A percentile compares a stretch with the other conserved stretches of the same genome.
These are phyloP conservation scores for Aspergillus sp. DNA, from an alignment of 2,329 filamentous ascomycete genomes.

Conservation along the genomic window DNA sequence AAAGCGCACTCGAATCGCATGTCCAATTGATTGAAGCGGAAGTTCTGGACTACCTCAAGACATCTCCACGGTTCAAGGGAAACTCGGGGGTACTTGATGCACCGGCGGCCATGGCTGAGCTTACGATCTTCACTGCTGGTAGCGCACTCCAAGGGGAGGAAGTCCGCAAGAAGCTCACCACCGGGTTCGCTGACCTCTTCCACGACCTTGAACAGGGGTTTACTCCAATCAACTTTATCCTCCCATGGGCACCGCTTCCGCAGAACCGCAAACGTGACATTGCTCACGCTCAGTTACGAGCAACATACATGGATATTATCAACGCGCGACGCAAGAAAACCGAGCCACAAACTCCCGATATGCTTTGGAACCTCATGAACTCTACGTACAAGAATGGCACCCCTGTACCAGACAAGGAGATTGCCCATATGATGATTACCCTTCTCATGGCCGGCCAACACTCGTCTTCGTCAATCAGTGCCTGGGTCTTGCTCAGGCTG, in stretches of 20 bases:
- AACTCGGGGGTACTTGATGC: constrained; percentile 63
- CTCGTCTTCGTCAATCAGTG: constrained; percentile 72
- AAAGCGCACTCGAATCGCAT: constrained; percentile 64
- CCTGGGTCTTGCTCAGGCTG: constrained; percentile 74
- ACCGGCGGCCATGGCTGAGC: constrained; percentile 67
- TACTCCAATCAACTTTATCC: constrained; percentile 76
- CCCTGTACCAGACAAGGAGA: constrained; percentile 69
- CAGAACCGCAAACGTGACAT: constrained; percentile 71
- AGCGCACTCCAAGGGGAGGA: constrained; percentile 74
- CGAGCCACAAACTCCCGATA: constrained; percentile 54
- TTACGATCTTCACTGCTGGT: constrained; percentile 79
- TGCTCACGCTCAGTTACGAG: constrained; percentile 69
- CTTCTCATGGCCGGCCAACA: constrained; percentile 83
- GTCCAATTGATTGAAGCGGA: constrained; percentile 79
- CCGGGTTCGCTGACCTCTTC: constrained; percentile 71
- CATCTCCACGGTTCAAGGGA: constrained; percentile 58
- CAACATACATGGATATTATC: constrained; percentile 72
- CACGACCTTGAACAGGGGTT: constrained; percentile 81
- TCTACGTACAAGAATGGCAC: constrained; percentile 73
- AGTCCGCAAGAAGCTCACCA: constrained; percentile 69
- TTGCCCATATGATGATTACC: constrained; percentile 84
- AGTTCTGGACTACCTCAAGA: constrained; percentile 53
- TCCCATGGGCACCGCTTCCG: constrained; percentile 75
- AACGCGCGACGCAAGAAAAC: constrained; percentile 55
- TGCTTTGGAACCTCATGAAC: constrained; percentile 78